Evolutionary conservation across 345 rosid genomes (phyloP).

Genomic region (Sonneratia alba): DNA sequence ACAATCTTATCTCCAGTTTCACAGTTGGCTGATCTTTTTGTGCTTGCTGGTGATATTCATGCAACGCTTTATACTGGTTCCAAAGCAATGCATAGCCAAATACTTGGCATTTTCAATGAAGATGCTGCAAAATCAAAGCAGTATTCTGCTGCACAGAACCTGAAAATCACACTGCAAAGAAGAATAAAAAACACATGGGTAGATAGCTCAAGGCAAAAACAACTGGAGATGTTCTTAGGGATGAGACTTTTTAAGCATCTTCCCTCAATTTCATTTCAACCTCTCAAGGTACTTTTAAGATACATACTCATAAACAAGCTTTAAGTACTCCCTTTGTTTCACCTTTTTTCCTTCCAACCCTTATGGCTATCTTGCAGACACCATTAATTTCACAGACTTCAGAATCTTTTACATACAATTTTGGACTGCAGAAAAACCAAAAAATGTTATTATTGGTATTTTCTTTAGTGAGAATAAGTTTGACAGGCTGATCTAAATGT

Average conservation of each 20-base stretch:
- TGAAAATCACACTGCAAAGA: conserved; percentile 85
- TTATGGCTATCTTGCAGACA: background rate
- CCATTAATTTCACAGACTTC: background rate
- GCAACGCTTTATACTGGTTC: conserved; percentile 99
- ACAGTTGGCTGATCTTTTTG: conserved; percentile 87
- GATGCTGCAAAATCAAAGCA: conserved; percentile 85
- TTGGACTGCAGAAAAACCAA: background rate
- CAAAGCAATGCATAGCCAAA: conserved; percentile 98
- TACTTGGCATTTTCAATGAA: conserved; percentile 87
- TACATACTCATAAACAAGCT: background rate
- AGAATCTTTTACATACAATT: too few relatives aligned
- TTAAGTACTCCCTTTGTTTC: background rate
- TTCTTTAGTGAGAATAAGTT: background rate
- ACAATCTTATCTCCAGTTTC: conserved; percentile 81
- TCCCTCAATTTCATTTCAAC: conserved; percentile 76
- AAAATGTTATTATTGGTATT: background rate
- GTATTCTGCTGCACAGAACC: conserved; percentile 84
- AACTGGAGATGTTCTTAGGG: conserved; percentile 94
- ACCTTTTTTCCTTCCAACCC: background rate
- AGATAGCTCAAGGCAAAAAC: conserved; percentile 96
- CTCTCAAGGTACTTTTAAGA: conserved; percentile 48
- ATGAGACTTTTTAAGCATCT: conserved; percentile 93
- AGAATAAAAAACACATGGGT: conserved; percentile 85
- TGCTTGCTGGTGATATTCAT: conserved; percentile 93
- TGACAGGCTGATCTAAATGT: conserved; percentile 1